These are phyloP conservation scores for Cynara cardunculus DNA, from an alignment of 129 eudicot genomes.

Conservation along the genomic window DNA sequence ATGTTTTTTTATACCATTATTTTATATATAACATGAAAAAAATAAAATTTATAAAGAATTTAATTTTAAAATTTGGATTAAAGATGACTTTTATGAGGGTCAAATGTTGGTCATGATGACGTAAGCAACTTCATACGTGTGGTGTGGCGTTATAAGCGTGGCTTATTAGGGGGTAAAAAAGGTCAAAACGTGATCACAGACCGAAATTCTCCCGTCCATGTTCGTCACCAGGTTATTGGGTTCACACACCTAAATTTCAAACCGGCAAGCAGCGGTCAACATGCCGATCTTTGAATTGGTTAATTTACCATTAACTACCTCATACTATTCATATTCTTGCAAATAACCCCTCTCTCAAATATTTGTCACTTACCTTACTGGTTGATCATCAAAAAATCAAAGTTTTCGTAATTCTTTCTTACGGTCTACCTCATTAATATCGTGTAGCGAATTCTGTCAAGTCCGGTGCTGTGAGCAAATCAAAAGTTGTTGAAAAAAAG, in stretches of 20 bases:
- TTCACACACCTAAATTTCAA: conserved; percentile 5
- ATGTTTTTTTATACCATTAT: background rate
- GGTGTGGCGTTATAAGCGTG: conserved; percentile 17
- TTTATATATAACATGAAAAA: background rate
- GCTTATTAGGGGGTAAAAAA: background rate
- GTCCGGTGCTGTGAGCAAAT: background rate
- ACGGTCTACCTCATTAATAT: background rate
- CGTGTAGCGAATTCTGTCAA: background rate
- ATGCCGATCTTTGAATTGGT: conserved; percentile 1
- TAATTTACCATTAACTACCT: background rate
- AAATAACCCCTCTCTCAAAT: background rate
- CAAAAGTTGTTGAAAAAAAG: background rate
- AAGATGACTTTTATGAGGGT: background rate
- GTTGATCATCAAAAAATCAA: background rate
- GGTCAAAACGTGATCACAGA: conserved; percentile 21
- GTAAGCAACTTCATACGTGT: background rate
- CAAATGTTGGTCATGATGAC: conserved; percentile 5
- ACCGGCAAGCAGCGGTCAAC: conserved; percentile 14
- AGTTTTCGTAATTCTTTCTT: background rate
- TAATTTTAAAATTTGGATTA: no score
- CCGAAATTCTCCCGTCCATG: background rate
- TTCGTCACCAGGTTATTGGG: background rate
- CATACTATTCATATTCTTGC: background rate
- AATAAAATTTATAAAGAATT: no score
- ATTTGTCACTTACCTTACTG: background rate